Percentiles rank a stretch among this genome's conserved stretches.
Conservation (phyloP, 148 eudicot genomes). For the Diospyros lotus region DNA sequence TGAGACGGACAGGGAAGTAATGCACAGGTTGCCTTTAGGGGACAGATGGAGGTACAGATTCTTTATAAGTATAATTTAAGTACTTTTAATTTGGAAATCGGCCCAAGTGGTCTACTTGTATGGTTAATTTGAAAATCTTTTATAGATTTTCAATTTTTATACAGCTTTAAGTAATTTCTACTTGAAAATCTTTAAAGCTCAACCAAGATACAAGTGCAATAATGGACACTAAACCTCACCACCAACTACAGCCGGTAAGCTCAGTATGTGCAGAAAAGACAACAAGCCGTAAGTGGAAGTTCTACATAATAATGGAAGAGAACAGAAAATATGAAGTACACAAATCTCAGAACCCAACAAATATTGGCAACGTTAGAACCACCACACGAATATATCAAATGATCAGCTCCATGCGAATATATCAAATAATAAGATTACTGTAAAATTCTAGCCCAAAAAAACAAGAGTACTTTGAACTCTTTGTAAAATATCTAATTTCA, state of each 20-base stretch:
- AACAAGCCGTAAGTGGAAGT: neutral
- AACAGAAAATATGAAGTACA: neutral
- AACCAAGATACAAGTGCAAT: neutral
- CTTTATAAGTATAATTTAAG: neutral
- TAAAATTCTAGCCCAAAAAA: too few relatives aligned
- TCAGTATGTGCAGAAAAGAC: neutral
- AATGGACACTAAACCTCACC: neutral
- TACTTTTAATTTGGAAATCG: neutral
- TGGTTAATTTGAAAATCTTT: too few relatives aligned
- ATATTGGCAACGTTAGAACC: neutral
- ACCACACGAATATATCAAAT: neutral
- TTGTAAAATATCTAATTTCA: neutral
- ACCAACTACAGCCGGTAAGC: neutral
- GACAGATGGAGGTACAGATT: neutral
- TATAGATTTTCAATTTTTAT: too few relatives aligned
- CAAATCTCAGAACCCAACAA: neutral
- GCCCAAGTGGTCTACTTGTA: neutral
- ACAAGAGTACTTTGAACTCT: too few relatives aligned
- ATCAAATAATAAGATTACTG: neutral
- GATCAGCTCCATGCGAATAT: neutral
- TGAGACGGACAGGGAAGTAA: neutral
- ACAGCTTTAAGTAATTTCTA: too few relatives aligned
- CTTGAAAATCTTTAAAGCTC: neutral
- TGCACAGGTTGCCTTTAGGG: neutral
- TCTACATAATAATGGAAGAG: neutral